phyloP scores from a whole-genome alignment of 2,329 filamentous ascomycete genomes.

The Trichoderma oligosporum region DNA sequence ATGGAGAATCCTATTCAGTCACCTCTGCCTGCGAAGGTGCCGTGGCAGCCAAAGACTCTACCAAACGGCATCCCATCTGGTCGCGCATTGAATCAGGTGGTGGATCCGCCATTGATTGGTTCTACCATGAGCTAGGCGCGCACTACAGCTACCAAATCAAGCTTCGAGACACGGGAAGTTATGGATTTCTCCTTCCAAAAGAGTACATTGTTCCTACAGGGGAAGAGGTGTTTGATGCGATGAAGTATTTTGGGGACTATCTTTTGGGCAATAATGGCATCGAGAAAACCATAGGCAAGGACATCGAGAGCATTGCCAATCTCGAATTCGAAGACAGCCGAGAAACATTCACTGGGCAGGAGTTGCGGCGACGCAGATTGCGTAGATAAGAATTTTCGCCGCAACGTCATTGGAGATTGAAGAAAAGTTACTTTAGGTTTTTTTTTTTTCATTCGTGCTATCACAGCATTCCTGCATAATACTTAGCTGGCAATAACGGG shows the following conservation, averaged over 20 bases:
- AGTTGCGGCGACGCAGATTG: slow-evolving; percentile 32
- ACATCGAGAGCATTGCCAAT: slow-evolving; percentile 24
- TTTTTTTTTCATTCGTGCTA: not conserved
- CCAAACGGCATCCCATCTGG: slow-evolving; percentile 23
- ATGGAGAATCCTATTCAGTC: slow-evolving; percentile 71
- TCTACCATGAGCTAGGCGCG: slow-evolving; percentile 81
- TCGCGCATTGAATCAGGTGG: slow-evolving; percentile 67
- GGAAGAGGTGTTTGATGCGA: slow-evolving; percentile 77
- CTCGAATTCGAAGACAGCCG: slow-evolving; percentile 16
- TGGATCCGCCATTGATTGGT: slow-evolving; percentile 89
- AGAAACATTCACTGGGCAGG: slow-evolving; percentile 24
- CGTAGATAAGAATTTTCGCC: slow-evolving; percentile 25
- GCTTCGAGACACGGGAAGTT: slow-evolving; percentile 85
- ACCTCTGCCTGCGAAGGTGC: slow-evolving; percentile 84
- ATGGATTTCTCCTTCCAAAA: slow-evolving; percentile 84
- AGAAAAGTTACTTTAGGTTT: not conserved
- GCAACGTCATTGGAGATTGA: not conserved
- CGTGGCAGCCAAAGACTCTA: slow-evolving; percentile 37
- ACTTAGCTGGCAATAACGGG: no score
- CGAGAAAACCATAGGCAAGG: slow-evolving; percentile 39
- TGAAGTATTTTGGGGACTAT: slow-evolving; percentile 81
- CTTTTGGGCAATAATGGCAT: slow-evolving; percentile 67
- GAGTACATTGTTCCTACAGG: slow-evolving; percentile 87
- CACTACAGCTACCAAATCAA: slow-evolving; percentile 92
- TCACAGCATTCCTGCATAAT: no score